Conservation (phyloP, 1,284 basidiomycete genomes). For the Austroboletus rostrupii region DNA sequence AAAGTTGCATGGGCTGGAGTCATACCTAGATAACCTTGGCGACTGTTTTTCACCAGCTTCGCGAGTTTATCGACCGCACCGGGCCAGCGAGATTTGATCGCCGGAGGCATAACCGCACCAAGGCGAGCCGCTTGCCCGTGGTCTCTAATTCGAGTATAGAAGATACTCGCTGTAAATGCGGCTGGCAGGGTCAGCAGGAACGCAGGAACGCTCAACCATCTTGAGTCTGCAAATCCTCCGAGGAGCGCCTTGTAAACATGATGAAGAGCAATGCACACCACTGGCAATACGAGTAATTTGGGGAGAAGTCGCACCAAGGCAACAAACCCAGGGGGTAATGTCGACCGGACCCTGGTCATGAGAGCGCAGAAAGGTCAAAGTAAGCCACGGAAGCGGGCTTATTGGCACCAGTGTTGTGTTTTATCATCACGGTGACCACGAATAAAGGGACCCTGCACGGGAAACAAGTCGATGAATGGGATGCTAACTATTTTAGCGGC, state of each 20-base stretch:
- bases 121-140: slow-evolving; percentile 26
- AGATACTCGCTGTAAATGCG: slow-evolving; percentile 19
- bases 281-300: slow-evolving; percentile 18
- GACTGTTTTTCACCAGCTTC: slow-evolving; percentile 24
- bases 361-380: background rate
- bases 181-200: slow-evolving; percentile 32
- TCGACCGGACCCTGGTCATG: background rate
- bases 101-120: slow-evolving; percentile 33
- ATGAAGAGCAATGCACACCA: slow-evolving; percentile 13
- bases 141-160: slow-evolving; percentile 21
- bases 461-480: too few species aligned
- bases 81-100: slow-evolving; percentile 27
- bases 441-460: too few species aligned
- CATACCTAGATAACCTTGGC: slow-evolving; percentile 31
- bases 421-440: too few species aligned
- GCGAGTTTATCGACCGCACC: slow-evolving; percentile 32
- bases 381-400: too few species aligned
- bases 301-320: slow-evolving; percentile 26
- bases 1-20: background rate
- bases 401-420: too few species aligned
- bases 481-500: too few species aligned
- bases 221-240: slow-evolving; percentile 3
- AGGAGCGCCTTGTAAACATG: slow-evolving; percentile 3
- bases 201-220: slow-evolving; percentile 12
- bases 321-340: slow-evolving; percentile 29